Base-by-base conservation (phyloP, 495 filamentous ascomycete genomes). In the Endocarpon pusillum region DNA sequence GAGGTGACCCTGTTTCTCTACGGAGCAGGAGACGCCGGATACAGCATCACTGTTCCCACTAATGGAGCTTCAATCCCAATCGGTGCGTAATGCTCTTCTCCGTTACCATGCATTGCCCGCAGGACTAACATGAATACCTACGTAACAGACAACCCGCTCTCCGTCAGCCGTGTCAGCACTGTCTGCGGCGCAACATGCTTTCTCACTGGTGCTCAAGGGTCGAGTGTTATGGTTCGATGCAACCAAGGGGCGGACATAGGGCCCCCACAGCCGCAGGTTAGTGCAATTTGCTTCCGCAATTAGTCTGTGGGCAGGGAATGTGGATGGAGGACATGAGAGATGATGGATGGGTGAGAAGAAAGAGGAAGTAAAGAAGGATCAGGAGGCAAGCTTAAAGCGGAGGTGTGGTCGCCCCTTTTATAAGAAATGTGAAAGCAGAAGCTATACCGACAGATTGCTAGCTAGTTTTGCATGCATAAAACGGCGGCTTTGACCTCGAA, bases 91-190 rank as follows among this genome's bases (percentile, higher is more conserved):
- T 12, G 23, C 12, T 25, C 23, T 25, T 25, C 23, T 25, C 23
- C 23, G 23, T 25, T 8, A 25, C 23, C 23, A 25, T 25, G 23
- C 23, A 25, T 25, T 8, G 23, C 23, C 12, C 23, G 8, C 8
- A 25, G 12, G 23, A 25, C 23, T 25, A 25, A 25, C 23, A 25
- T 25, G 23, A 25, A 25, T 25, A 25, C n/a, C n/a, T 25, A 25
- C 23, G 23, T 25, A 25, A 25, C 23, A 25, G 23, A 25, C 23
- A 25, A 25, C 23, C 23, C 23, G 8, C 23, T 25, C 23, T 25
- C 23, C 23, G 23, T 25, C 12, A 25, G 23, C 12, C 23, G 23
- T 25, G 12, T 25, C 12, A 12, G 23, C 23, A 12, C 8, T 19
- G 23, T 25, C 23, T 25, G 23, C 23, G 23, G 23, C 23, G 23